phyloP scores from a whole-genome alignment of 176 grass and related monocot species.

The Bonia amplexicaulis region DNA sequence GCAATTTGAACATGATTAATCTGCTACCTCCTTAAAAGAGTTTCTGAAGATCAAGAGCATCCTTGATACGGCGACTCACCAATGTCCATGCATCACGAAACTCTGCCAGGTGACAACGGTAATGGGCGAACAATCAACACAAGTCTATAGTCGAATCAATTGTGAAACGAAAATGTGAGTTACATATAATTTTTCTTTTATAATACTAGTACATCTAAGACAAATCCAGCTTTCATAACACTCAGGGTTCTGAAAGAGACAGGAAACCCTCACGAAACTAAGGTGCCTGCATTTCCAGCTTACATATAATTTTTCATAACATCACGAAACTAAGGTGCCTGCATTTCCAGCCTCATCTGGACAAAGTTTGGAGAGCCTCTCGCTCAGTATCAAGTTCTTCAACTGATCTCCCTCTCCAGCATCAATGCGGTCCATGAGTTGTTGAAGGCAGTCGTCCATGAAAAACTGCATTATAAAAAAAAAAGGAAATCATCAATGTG shows the following conservation, averaged over 20 bases:
- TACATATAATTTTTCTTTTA: neutral
- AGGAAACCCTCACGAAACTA: no score
- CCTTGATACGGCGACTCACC: conserved; percentile 60
- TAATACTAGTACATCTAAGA: neutral
- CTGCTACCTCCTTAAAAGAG: conserved; percentile 75
- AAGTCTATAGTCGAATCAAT: neutral
- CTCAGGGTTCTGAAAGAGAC: neutral
- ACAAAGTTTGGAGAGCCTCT: conserved; percentile 73
- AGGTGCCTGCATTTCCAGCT: conserved; percentile 83
- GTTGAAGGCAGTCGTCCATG: conserved; percentile 97
- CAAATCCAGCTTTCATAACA: neutral
- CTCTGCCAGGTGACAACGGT: conserved; percentile 41
- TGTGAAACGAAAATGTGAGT: neutral
- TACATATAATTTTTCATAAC: no score
- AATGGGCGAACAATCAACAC: neutral
- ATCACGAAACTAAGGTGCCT: no score
- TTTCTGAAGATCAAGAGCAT: conserved; percentile 81
- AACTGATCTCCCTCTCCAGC: conserved; percentile 69
- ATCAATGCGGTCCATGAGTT: conserved; percentile 76
- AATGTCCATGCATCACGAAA: conserved; percentile 88
- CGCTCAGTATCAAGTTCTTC: conserved; percentile 70
- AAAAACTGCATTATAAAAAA: conserved; percentile 51
- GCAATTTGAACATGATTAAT: neutral
- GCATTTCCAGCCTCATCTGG: conserved; percentile 79
- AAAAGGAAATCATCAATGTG: neutral